These are phyloP conservation scores for Tolypocladium sp. DNA, from an alignment of 2,329 filamentous ascomycete genomes.

Conservation along the genomic window DNA sequence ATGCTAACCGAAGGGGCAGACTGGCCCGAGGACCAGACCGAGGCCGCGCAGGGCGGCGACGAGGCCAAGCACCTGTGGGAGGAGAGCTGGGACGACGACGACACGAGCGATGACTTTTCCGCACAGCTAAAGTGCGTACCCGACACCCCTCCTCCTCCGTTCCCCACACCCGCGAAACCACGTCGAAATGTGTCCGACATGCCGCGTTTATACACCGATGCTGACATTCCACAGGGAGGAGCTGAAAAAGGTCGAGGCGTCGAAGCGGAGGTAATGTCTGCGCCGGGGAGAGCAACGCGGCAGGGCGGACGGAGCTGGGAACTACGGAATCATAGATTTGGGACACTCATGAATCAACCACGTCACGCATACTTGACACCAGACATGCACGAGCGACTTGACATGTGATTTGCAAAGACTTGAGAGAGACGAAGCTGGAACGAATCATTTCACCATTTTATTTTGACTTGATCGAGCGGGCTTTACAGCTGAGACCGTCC, in stretches of 20 bases:
- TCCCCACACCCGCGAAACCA: not conserved
- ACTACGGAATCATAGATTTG: not conserved
- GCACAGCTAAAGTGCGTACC: constrained; percentile 75
- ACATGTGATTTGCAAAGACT: not conserved
- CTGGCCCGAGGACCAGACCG: constrained; percentile 87
- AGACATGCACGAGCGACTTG: not conserved
- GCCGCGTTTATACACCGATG: not conserved
- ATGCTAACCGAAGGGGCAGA: constrained; percentile 42
- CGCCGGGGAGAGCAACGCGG: constrained; percentile 7
- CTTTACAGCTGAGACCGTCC: not conserved
- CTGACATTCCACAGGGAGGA: constrained; percentile 58
- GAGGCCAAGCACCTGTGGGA: constrained; percentile 83
- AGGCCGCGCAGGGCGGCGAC: constrained; percentile 62
- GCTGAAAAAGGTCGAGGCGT: constrained; percentile 82
- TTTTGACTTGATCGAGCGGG: not conserved
- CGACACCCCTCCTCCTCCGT: not conserved
- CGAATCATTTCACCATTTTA: not conserved
- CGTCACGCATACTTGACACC: not conserved
- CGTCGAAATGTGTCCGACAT: not conserved
- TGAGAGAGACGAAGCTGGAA: not conserved
- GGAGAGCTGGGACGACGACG: constrained; percentile 99
- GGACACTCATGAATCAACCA: not conserved
- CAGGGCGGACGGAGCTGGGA: constrained; percentile 10
- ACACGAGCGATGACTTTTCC: constrained; percentile 93
- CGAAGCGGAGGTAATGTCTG: constrained; percentile 48